These are phyloP conservation scores for Paramecium biaurelia DNA, from an alignment of 73 alveolate genomes.

Conservation along the genomic window DNA sequence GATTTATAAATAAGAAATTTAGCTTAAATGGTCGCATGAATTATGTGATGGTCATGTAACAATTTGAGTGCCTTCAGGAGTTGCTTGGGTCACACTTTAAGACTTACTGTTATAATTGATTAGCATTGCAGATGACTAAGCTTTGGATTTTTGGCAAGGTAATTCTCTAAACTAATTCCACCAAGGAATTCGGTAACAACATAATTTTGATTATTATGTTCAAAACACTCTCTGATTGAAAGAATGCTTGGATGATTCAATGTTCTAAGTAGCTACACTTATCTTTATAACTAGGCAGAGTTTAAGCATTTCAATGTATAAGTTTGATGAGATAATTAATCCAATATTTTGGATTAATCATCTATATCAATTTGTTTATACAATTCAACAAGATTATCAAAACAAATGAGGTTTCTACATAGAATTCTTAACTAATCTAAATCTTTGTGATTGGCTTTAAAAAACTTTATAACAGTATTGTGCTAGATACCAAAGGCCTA, in stretches of 20 bases:
- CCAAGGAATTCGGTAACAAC: background rate
- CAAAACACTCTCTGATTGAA: background rate
- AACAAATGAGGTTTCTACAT: background rate
- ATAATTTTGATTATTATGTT: background rate
- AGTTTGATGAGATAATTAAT: background rate
- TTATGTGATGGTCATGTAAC: background rate
- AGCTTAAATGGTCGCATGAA: background rate
- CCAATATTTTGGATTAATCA: background rate
- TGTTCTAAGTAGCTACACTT: background rate
- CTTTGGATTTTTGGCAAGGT: background rate
- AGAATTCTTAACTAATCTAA: background rate
- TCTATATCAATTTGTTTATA: background rate
- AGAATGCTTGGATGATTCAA: background rate
- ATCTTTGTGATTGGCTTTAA: constrained; percentile 16
- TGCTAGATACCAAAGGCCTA: background rate
- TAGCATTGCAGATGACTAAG: background rate
- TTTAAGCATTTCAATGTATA: background rate
- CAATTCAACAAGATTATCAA: background rate
- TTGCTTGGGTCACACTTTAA: background rate
- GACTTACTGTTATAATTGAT: background rate
- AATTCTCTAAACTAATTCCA: background rate
- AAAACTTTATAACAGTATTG: background rate
- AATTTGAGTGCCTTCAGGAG: background rate
- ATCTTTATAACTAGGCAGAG: background rate
- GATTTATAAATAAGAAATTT: background rate